Evolutionary conservation across 2,329 filamentous ascomycete genomes (phyloP), one percentile per base, ranked within the genome.

Genomic region (Colletotrichum sp.): DNA sequence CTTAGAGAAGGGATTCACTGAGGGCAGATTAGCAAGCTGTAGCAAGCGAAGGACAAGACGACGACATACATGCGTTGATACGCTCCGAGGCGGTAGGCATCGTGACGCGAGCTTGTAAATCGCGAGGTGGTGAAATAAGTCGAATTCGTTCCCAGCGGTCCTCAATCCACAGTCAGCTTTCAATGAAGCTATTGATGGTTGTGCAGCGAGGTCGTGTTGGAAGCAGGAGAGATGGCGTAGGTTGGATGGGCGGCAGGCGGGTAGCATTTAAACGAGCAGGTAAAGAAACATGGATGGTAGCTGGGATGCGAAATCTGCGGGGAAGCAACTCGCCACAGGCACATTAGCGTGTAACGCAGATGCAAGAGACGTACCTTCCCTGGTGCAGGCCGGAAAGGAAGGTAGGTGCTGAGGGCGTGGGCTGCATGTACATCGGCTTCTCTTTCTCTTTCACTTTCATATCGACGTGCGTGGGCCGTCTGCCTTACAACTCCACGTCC

Each of bases 1-100:
- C 84, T 89, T 92, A 75, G 90, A 87, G 85, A 97, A 97, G 32
- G 95, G 95, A 83, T 97, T 97, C 82, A 91, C 93, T 94, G 77
- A 48, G 55, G 34, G 34, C 24, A 30, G 30, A 69, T 64, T 75
- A 77, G 77, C 76, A 52, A 75, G 75, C 77, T 69, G 66, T 18
- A 67, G 21, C 13, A 30, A 14, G 18, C 3, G 28, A 18, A 26
- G 56, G 61, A 43, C 10, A 24, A 38, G 26, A 55, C 38, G 67
- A 52, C 13, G 21, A 55, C 65, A 79, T 78, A 69, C 59, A 59
- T 30, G 72, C 78, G 34, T 67, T 30, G 10, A 76, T 68, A 32
- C 73, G 73, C 73, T 75, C 73, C 58, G 73, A 68, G 56, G 73
- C 70, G 58, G 73, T 75, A 52, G 73, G 48, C 73, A 75, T 75